Conservation (phyloP, 2,329 filamentous ascomycete genomes). For the Colletotrichum tanaceti region DNA sequence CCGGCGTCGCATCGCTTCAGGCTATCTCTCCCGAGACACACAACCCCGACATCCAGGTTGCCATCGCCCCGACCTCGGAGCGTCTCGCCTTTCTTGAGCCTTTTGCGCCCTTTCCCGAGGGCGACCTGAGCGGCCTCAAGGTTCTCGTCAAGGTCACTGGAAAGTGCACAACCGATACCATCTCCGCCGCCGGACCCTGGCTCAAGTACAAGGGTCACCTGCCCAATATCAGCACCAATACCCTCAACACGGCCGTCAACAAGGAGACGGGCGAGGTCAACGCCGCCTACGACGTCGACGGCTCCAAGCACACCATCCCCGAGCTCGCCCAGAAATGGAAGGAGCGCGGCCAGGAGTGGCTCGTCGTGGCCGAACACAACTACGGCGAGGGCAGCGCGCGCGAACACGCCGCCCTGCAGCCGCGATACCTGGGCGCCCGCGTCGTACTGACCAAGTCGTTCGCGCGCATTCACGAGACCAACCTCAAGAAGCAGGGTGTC, state of each 20-base stretch:
- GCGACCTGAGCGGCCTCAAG: constrained; percentile 80
- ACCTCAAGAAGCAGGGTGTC: constrained; percentile 96
- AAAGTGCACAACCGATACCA: constrained; percentile 99
- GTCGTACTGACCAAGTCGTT: constrained; percentile 89
- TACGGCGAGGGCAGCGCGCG: constrained; percentile 92
- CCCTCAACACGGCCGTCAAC: constrained; percentile 93
- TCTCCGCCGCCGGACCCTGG: constrained; percentile 96
- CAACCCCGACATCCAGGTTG: constrained; percentile 71
- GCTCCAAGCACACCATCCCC: constrained; percentile 80
- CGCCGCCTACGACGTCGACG: constrained; percentile 87
- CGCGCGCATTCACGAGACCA: constrained; percentile 93
- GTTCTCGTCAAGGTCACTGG: constrained; percentile 97
- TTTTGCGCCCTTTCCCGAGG: constrained; percentile 83
- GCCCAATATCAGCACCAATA: constrained; percentile 97
- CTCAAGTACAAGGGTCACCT: constrained; percentile 99
- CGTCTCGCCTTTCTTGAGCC: constrained; percentile 92
- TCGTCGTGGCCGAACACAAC: constrained; percentile 97
- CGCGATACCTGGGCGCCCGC: constrained; percentile 87
- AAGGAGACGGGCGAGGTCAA: constrained; percentile 94
- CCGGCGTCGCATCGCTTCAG: constrained; percentile 79
- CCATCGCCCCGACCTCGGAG: constrained; percentile 87
- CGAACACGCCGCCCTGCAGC: constrained; percentile 91
- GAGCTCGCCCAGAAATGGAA: constrained; percentile 90
- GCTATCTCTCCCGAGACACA: constrained; percentile 75
- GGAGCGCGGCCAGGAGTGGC: constrained; percentile 79